Evolutionary conservation across 1,139 yeast species (phyloP), one percentile per base, ranked within the genome.

Genomic region (Sugiyamaella castrensis): DNA sequence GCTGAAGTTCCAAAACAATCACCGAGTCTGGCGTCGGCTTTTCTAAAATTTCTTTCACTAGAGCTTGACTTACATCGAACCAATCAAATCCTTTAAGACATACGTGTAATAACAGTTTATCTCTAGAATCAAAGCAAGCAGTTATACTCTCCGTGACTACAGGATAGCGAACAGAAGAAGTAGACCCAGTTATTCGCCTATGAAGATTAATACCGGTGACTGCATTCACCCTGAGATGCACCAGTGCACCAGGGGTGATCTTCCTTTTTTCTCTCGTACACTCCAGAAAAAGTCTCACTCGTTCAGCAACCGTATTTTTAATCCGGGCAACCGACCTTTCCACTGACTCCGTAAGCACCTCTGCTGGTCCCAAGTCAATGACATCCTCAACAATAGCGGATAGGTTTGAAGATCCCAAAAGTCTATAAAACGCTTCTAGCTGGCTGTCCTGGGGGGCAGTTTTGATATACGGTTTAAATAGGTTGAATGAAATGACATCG

Each of bases 1-100:
- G 58, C 50, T 69, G 64, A 7, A 70, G 59, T 40, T 71, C 74
- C 16, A 71, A 53, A 4, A 71, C 67, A 35, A 72, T 61, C 4
- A 66, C 71, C 2, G 71, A 62, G 36, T 71, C 74, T 4, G 73
- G 72, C 15, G 62, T 67, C 1, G 74, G 71, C 33, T 59, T 48
- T 30, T 50, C 51, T 12, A 68, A 49, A 7, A 68, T 48, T 5
- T 52, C 47, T 35, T 63, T 63, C 9, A 68, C 61, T 15, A 71
- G 53, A 1, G 71, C 64, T 28, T 61, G 65, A 19, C 71, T 64
- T 8, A 71, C 64, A 47, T 71, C 72, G 48, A 66, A 69, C 70
- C 73, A 71, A 35, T 70, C 71, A 33, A 65, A 46, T 4, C 47
- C 47, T 5, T 48, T 45, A 24, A 56, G 45, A 7, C 51, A 54